Conservation (phyloP, 225 moss, liverwort and hornwort genomes). For the Takakia lepidozioides region DNA sequence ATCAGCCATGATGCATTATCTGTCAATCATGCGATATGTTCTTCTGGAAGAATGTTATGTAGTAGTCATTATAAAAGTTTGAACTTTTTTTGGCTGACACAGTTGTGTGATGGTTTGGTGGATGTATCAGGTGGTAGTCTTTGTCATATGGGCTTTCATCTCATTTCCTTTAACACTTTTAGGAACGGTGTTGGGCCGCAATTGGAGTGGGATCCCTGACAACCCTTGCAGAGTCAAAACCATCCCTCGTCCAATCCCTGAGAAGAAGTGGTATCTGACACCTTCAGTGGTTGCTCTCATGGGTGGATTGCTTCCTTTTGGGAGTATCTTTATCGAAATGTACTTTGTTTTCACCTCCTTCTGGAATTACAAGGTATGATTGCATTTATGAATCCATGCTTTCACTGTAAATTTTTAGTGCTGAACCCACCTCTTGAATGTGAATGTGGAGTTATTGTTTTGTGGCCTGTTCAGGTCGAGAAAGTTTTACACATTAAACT, state of each 20-base stretch:
- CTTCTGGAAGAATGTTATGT: too few relatives aligned
- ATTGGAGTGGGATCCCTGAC: constrained; percentile 96
- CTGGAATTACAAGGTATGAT: constrained; percentile 99
- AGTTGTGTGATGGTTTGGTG: background rate
- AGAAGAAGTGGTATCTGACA: constrained; percentile 97
- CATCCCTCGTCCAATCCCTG: constrained; percentile 93
- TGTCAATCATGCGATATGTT: too few relatives aligned
- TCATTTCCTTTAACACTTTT: constrained; percentile 92
- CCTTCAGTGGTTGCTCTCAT: constrained; percentile 80
- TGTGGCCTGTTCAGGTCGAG: too few relatives aligned
- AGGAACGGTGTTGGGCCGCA: constrained; percentile 95
- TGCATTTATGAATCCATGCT: too few relatives aligned
- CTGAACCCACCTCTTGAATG: too few relatives aligned
- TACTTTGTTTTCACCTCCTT: constrained; percentile 99
- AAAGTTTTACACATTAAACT: too few relatives aligned
- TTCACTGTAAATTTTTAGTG: too few relatives aligned
- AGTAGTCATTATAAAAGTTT: too few relatives aligned
- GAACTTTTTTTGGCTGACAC: background rate
- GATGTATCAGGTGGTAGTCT: constrained; percentile 72
- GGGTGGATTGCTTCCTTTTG: constrained; percentile 91
- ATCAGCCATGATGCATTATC: too few relatives aligned
- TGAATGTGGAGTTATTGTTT: too few relatives aligned
- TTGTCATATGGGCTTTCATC: constrained; percentile 98
- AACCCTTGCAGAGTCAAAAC: constrained; percentile 98
- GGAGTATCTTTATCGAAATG: constrained; percentile 99